A percentile compares a stretch with the other conserved stretches of the same genome.
Conservation (phyloP, 306 rosid genomes). For the Neltuma alba region DNA sequence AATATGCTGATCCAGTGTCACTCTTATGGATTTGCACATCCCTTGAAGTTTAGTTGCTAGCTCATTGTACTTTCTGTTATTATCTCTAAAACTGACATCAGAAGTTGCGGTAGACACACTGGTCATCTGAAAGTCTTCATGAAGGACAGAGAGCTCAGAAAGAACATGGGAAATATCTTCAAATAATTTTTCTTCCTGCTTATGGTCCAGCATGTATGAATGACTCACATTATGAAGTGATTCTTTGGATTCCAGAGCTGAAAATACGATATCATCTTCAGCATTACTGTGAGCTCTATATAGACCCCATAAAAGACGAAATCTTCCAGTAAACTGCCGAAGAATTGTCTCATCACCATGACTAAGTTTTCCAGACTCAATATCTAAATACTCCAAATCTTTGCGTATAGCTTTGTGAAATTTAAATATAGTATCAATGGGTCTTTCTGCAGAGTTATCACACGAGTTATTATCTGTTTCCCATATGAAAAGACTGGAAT, state of each 20-base stretch:
- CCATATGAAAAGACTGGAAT: slow-evolving; percentile 94
- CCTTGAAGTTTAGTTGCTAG: slow-evolving; percentile 98
- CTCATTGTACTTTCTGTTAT: slow-evolving; percentile 71
- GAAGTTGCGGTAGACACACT: slow-evolving; percentile 43
- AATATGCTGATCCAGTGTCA: slow-evolving; percentile 94
- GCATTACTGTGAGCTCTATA: slow-evolving; percentile 99
- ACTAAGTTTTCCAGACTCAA: slow-evolving; percentile 95
- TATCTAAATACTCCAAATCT: slow-evolving; percentile 96
- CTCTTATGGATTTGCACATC: slow-evolving; percentile 95
- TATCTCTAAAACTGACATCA: slow-evolving; percentile 44
- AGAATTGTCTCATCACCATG: slow-evolving; percentile 79
- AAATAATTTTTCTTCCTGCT: slow-evolving; percentile 91
- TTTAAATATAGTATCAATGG: slow-evolving; percentile 97
- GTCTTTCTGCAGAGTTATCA: slow-evolving; percentile 83
- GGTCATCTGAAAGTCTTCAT: slow-evolving; percentile 59
- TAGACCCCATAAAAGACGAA: slow-evolving; percentile 97
- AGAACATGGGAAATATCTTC: slow-evolving; percentile 87
- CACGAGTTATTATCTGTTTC: slow-evolving; percentile 74
- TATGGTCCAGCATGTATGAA: slow-evolving; percentile 94
- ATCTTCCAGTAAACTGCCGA: slow-evolving; percentile 86
- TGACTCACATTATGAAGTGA: slow-evolving; percentile 96
- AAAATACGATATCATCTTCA: slow-evolving; percentile 97
- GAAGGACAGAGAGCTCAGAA: slow-evolving; percentile 84
- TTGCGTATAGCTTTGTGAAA: slow-evolving; percentile 97
- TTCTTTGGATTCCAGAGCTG: slow-evolving; percentile 98